These are phyloP conservation scores for Apodospora peruviana DNA, from an alignment of 495 filamentous ascomycete genomes.

Conservation along the genomic window DNA sequence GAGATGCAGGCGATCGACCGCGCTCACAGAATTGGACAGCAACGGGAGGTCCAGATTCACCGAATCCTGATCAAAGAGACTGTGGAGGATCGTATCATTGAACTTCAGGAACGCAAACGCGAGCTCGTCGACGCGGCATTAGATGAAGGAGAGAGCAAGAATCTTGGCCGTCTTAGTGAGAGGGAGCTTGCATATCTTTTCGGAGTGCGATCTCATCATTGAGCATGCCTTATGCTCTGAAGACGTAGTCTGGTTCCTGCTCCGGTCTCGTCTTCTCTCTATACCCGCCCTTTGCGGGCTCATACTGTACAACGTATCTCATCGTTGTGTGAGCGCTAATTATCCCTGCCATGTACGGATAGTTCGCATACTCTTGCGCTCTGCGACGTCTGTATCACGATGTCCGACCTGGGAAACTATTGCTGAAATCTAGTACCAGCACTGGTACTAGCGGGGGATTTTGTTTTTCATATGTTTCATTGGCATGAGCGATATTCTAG, in stretches of 20 bases:
- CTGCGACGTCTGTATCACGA: too few relatives aligned
- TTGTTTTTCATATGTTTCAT: too few relatives aligned
- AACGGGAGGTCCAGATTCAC: slow-evolving; percentile 68
- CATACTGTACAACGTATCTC: too few relatives aligned
- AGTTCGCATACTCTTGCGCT: too few relatives aligned
- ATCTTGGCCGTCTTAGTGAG: slow-evolving; percentile 54
- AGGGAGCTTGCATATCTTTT: slow-evolving; percentile 70
- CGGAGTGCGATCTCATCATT: slow-evolving; percentile 4
- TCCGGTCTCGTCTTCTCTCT: too few relatives aligned
- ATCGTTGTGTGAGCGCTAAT: too few relatives aligned
- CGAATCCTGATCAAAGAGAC: slow-evolving; percentile 71
- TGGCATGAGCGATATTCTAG: too few relatives aligned
- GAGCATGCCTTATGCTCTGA: neutral
- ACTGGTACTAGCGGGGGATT: too few relatives aligned
- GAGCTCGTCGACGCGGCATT: slow-evolving; percentile 74
- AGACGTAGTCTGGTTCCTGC: neutral
- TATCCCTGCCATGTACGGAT: too few relatives aligned
- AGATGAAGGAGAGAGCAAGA: slow-evolving; percentile 68
- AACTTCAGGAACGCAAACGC: slow-evolving; percentile 79
- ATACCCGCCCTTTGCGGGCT: too few relatives aligned
- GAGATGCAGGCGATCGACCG: slow-evolving; percentile 95
- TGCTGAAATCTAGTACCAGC: too few relatives aligned
- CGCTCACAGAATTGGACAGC: slow-evolving; percentile 86
- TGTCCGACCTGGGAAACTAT: too few relatives aligned
- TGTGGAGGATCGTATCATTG: slow-evolving; percentile 85